Evolutionary conservation across 139 green algal genomes (phyloP), one percentile per base, ranked within the genome.

Genomic region (Prasinococcaceae sp.): DNA sequence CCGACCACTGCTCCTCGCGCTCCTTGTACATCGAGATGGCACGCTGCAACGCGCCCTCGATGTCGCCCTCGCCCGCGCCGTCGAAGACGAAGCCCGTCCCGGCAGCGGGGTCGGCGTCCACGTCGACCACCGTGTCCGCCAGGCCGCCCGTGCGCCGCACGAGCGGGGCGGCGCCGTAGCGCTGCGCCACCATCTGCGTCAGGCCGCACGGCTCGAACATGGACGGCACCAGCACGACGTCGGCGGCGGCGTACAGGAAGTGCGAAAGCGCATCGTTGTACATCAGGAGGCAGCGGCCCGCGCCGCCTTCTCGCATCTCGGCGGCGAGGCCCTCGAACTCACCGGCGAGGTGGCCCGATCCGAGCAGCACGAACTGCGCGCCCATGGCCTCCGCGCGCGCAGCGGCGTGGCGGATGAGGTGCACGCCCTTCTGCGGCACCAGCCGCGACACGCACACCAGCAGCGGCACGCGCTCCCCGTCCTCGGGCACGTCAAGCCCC

Each of bases 151-250:
- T 65, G 17, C 41, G 27, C 5, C 57, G 30, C 16, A 65, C 57
- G n/a, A 65, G 29, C 1, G 55, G 55, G 27, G 52, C 29, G 0
- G 67, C 53, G n/a, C 66, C 76, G 17, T 78, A 92, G 43, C 75
- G 56, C 74, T 85, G 81, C 26, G 61, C 79, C 17, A 83, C 75
- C 66, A 90, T 78, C 70, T 95, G 87, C 4, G 88, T 96, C 22
- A 96, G 73, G 4, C 88, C 87, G 55, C 88, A 96, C 0, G 88
- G 88, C 71, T 96, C 88, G 58, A 94, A 96, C 73, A 96, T 85
- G 49, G 78, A 92, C 1, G 88, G 88, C 60, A 96, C 88, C 25
- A 96, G 67, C 25, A 95, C 64, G 30, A 92, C 73, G 63, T 96
- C 88, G 0, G 81, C 77, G 0, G 87, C 88, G 0, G 78, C 87